Evolutionary conservation across 352 stramenopile genomes (phyloP).

Genomic region (Pythium rhizo-oryzae): DNA sequence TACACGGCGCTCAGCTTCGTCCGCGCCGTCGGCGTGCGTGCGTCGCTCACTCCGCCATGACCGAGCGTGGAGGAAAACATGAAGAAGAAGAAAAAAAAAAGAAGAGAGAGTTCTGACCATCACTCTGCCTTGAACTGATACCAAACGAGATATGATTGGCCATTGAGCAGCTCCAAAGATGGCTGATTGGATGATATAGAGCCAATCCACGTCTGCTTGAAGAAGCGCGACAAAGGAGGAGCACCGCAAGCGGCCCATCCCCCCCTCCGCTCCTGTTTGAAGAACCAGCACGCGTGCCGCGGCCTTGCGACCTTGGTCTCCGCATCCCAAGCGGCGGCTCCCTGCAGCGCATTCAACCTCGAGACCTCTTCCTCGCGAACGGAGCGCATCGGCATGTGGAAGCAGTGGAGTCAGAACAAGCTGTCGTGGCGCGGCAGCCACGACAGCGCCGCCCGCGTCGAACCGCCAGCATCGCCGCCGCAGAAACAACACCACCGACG

Average conservation of each 20-base stretch:
- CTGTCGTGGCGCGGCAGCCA: slow-evolving; percentile 4
- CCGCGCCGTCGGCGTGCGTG: slow-evolving; percentile 17
- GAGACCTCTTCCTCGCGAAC: not conserved
- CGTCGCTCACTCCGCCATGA: not conserved
- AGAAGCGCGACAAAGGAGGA: slow-evolving; percentile 14
- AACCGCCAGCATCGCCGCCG: too few relatives aligned
- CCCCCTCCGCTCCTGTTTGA: not conserved
- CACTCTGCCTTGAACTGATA: slow-evolving; percentile 9
- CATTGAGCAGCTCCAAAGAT: not conserved
- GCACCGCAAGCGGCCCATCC: not conserved
- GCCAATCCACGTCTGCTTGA: slow-evolving; percentile 8
- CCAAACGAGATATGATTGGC: slow-evolving; percentile 9
- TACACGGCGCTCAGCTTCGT: slow-evolving; percentile 81
- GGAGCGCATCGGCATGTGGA: slow-evolving; percentile 7
- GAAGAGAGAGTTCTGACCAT: not conserved
- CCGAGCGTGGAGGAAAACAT: not conserved
- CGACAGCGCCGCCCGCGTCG: not conserved
- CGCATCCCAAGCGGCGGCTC: not conserved
- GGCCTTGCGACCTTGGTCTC: not conserved
- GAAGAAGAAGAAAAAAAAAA: not conserved
- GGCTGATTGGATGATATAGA: slow-evolving; percentile 12
- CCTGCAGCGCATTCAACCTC: not conserved
- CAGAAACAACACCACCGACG: not conserved
- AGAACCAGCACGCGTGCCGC: not conserved
- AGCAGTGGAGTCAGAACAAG: slow-evolving; percentile 14